A percentile compares a stretch with the other conserved stretches of the same genome.
Evolutionary conservation across 2,329 filamentous ascomycete species (phyloP).

Genomic region (Colletotrichum lupini): DNA sequence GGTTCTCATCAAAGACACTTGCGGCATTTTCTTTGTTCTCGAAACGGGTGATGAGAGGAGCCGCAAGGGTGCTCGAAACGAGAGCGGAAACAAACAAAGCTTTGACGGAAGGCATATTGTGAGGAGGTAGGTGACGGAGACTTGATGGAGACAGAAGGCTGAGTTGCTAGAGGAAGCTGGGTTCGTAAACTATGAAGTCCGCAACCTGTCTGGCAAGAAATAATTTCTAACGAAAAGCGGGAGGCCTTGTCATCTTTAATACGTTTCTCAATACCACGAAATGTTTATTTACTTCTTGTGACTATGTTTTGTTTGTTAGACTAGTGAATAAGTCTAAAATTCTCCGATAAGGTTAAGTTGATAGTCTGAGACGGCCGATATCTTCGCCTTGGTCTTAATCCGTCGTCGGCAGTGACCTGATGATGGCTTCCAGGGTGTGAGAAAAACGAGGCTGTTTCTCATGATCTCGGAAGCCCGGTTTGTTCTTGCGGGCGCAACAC

Average conservation of each 20-base stretch:
- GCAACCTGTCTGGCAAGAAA: background rate
- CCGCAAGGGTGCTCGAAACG: background rate
- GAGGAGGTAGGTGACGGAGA: background rate
- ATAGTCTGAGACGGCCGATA: background rate
- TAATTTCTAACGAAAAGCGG: rapidly evolving
- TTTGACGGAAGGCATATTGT: constrained; percentile 5
- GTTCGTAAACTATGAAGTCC: background rate
- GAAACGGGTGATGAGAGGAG: background rate
- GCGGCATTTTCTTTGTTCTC: background rate
- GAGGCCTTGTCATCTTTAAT: background rate
- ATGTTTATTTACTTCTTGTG: background rate
- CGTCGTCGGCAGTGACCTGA: background rate
- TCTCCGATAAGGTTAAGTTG: constrained; percentile 14
- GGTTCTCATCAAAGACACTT: background rate
- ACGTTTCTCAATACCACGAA: background rate
- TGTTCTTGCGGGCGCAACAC: background rate
- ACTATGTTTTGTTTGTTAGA: background rate
- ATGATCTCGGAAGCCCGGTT: background rate
- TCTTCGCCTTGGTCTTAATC: background rate
- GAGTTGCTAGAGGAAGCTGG: background rate
- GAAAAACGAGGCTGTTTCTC: background rate
- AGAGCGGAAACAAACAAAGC: background rate
- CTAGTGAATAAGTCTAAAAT: constrained; percentile 1
- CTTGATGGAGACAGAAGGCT: background rate
- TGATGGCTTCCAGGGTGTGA: background rate